Evolutionary conservation across 257 asterid genomes (phyloP).

Genomic region (Craterostigma plantagineum): DNA sequence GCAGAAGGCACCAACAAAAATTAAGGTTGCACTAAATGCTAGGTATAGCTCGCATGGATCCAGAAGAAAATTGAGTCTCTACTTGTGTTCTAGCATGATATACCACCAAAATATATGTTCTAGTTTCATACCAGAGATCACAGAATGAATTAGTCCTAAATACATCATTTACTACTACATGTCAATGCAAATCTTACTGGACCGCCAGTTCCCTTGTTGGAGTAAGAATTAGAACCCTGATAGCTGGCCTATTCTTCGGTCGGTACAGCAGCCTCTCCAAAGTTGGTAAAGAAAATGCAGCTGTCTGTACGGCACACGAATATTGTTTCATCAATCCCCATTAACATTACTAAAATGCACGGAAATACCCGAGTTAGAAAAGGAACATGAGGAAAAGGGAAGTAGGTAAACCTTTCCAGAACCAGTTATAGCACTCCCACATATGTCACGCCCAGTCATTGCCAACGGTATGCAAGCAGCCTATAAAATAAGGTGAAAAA

Average conservation of each 20-base stretch:
- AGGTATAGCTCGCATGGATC: too few species aligned
- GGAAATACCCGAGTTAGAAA: too few species aligned
- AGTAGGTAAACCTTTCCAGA: slow-evolving; percentile 69
- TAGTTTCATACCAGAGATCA: too few species aligned
- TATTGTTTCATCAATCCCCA: background rate
- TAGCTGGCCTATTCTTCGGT: slow-evolving; percentile 83
- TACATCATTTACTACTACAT: background rate
- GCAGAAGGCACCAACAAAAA: too few species aligned
- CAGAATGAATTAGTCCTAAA: too few species aligned
- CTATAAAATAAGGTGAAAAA: slow-evolving; percentile 15
- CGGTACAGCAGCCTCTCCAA: slow-evolving; percentile 73
- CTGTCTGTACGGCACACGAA: slow-evolving; percentile 46
- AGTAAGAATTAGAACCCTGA: slow-evolving; percentile 82
- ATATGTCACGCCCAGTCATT: slow-evolving; percentile 77
- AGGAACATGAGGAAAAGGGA: background rate
- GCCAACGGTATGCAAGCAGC: slow-evolving; percentile 97
- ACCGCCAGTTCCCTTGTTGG: slow-evolving; percentile 96
- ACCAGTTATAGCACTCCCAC: slow-evolving; percentile 97
- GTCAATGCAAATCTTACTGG: slow-evolving; percentile 50
- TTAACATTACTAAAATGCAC: too few species aligned
- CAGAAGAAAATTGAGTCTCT: too few species aligned
- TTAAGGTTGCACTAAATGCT: too few species aligned
- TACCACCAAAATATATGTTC: too few species aligned
- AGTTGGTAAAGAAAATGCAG: slow-evolving; percentile 91
- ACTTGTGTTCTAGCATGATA: too few species aligned